Percentiles rank a stretch among this genome's conserved stretches.
These are phyloP conservation scores for Colletotrichum godetiae DNA, from an alignment of 2,329 filamentous ascomycete species.

Conservation along the genomic window DNA sequence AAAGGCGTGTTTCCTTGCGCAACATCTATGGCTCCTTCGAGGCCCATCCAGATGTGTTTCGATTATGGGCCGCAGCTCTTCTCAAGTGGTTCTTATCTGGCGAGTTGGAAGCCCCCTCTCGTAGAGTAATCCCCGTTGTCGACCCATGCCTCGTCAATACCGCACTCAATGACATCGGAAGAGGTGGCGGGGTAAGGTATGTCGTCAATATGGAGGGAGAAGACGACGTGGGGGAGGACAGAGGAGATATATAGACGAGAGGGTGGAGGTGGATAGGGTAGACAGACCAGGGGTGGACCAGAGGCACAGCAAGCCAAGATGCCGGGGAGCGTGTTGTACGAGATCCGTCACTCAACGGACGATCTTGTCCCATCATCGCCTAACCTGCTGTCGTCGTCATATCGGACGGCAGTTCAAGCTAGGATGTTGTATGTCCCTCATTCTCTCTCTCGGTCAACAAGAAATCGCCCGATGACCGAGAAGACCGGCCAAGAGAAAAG, in stretches of 20 bases:
- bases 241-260: slow-evolving; percentile 25
- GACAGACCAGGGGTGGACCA: neutral
- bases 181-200: neutral
- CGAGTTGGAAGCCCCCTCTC: neutral
- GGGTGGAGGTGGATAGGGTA: neutral
- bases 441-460: slow-evolving; percentile 23
- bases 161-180: neutral
- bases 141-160: neutral
- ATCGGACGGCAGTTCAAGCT: slow-evolving; percentile 17
- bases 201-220: neutral
- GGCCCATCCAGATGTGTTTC: neutral
- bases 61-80: neutral
- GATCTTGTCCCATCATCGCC: slow-evolving; percentile 32
- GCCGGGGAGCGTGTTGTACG: slow-evolving; percentile 32
- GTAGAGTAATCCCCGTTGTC: neutral
- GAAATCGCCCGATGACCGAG: slow-evolving; percentile 16
- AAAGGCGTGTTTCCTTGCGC: neutral
- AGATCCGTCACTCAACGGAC: slow-evolving; percentile 30
- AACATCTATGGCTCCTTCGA: neutral
- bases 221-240: neutral
- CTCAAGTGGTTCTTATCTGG: neutral
- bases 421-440: slow-evolving; percentile 20
- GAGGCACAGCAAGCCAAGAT: neutral
- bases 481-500: neutral
- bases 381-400: slow-evolving; percentile 12